Conservation (phyloP, 768 basidiomycete genomes). For the Podaxis sp. region DNA sequence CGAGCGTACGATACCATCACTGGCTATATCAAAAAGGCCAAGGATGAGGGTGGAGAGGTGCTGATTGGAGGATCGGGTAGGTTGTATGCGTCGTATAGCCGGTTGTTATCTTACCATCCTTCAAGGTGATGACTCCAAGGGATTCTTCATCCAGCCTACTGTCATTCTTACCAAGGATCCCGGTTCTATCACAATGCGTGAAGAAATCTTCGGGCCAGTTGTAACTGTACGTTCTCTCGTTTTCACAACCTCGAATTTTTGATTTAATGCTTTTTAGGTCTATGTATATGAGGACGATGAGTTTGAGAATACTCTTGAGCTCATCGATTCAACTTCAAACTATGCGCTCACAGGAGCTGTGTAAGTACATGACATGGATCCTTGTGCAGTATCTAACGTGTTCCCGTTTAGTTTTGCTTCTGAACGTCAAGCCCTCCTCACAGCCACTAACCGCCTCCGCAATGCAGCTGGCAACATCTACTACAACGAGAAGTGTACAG, state of each 20-base stretch:
- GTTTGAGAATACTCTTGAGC: constrained; percentile 81
- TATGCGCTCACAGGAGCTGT: constrained; percentile 97
- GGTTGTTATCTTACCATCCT: neutral
- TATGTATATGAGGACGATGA: constrained; percentile 88
- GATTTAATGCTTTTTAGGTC: constrained; percentile 44
- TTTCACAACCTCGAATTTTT: neutral
- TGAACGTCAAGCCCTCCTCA: constrained; percentile 78
- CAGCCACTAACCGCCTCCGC: constrained; percentile 79
- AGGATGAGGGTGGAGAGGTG: constrained; percentile 85
- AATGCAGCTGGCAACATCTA: constrained; percentile 96
- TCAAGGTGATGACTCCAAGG: constrained; percentile 82
- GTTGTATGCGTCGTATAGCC: constrained; percentile 2
- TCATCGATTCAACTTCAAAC: constrained; percentile 82
- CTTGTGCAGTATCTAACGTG: constrained; percentile 15
- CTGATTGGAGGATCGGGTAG: constrained; percentile 80
- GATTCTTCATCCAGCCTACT: constrained; percentile 93
- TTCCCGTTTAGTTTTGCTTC: constrained; percentile 64
- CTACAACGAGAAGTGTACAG: constrained; percentile 98
- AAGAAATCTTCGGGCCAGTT: constrained; percentile 98
- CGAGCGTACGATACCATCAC: constrained; percentile 89
- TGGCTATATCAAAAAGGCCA: constrained; percentile 83
- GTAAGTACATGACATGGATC: constrained; percentile 42
- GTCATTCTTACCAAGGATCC: constrained; percentile 93
- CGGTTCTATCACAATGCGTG: constrained; percentile 81
- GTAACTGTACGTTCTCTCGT: constrained; percentile 57